Percentiles rank a stretch among this genome's conserved stretches.
phyloP scores from a whole-genome alignment of 2,329 filamentous ascomycete genomes.

The Fusarium sp. region DNA sequence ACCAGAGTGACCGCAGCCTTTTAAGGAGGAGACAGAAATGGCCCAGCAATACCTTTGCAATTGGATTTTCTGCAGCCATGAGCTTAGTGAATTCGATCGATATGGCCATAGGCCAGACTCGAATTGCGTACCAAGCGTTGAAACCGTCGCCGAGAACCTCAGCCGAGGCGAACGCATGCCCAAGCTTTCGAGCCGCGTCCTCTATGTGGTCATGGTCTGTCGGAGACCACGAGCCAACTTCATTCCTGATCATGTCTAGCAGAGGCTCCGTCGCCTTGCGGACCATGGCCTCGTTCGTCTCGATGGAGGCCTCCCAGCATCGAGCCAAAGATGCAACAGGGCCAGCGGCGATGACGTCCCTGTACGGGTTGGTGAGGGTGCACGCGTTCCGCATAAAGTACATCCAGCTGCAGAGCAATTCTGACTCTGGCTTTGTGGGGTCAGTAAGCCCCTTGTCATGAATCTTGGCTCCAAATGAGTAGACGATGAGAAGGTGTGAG shows the following conservation, averaged over 20 bases:
- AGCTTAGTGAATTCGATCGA: constrained; percentile 16
- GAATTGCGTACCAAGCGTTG: constrained; percentile 14
- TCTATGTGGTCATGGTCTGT: not conserved
- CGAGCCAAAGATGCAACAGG: constrained; percentile 2
- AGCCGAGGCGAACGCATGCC: not conserved
- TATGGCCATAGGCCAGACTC: constrained; percentile 19
- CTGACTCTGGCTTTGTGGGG: not conserved
- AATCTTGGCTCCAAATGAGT: constrained; percentile 9
- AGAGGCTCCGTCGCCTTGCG: not conserved
- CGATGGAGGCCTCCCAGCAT: constrained; percentile 12
- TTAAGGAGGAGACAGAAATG: constrained; percentile 29
- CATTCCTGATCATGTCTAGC: not conserved
- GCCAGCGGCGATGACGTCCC: constrained; percentile 15
- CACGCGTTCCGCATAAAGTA: constrained; percentile 27
- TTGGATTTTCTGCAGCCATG: constrained; percentile 12
- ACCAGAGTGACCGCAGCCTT: constrained; percentile 17
- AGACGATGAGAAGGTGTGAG: constrained; percentile 20
- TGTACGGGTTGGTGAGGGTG: constrained; percentile 11
- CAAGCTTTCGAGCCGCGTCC: constrained; percentile 1
- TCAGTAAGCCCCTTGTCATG: not conserved
- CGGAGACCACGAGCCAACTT: not conserved
- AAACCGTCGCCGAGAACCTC: not conserved
- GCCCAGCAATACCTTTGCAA: constrained; percentile 17
- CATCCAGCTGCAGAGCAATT: constrained; percentile 11
- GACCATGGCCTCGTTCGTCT: not conserved